Base-by-base conservation (phyloP, 805 yeast genomes). In the Candida wancherniae region DNA sequence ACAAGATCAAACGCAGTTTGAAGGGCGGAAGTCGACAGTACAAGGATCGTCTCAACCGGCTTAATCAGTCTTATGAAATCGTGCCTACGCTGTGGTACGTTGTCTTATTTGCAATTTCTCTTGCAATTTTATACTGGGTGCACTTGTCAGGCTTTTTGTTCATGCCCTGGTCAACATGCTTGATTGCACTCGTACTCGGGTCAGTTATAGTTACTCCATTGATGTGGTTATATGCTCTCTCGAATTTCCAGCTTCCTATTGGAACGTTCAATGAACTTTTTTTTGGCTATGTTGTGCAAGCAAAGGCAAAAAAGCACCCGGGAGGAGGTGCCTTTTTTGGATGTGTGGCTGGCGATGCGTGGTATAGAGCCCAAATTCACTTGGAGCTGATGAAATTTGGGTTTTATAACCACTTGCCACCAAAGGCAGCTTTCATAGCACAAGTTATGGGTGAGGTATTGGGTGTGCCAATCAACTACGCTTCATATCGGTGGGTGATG, bases 401-500 rank as follows among this genome's bases (percentile, higher is more conserved):
- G 1, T 70, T 71, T 40, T 74, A 74, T 52, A 71, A 68, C 49
- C 68, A 68, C 39, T 45, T 74, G 10, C 76, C 78, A 0, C 80
- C 80, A 1, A 60, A 54, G 20, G 49, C 59, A 2, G 69, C 73
- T 6, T 74, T 75, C 38, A 53, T 69, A 24, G 69, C 74, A 0
- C 79, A 74, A 42, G 40, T 73, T 4, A 60, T 66, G 42, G 79
- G 79, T 1, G 75, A 71, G 39, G 30, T 70, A 10, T 50, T 74
- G 15, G 77, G 77, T 6, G 67, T 70, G n/a, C 73, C 77, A 4
- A 54, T 71, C 40, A 73, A 73, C 42, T 73, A 71, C 43, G 28
- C 61, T 5, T 69, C 75, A 1, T 48, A 73, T 26, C 56, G 63
- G 29, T 72, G 77, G 75, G 67, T 71, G 13, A 33, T 71, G 17